These are phyloP conservation scores for Monosporascus sp. DNA, from an alignment of 2,329 filamentous ascomycete species.

Conservation along the genomic window DNA sequence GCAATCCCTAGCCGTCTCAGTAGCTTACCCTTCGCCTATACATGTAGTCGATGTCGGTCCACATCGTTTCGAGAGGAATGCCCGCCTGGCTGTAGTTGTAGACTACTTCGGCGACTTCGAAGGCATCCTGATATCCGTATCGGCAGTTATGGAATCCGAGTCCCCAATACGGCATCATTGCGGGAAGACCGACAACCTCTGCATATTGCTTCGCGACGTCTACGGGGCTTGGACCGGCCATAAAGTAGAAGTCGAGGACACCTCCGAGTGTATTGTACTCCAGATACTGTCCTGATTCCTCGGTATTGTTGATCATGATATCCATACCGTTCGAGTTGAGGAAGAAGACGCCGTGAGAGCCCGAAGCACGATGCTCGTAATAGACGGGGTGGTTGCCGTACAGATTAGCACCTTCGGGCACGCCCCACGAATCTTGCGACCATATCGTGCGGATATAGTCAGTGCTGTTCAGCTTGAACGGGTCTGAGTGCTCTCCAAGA, in stretches of 20 bases:
- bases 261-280: slow-evolving; percentile 79
- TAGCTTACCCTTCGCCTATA: slow-evolving; percentile 38
- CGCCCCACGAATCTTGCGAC: slow-evolving; percentile 60
- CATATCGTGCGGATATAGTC: slow-evolving; percentile 68
- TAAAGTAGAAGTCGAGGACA: slow-evolving; percentile 67
- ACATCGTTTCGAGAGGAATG: slow-evolving; percentile 67
- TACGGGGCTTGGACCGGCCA: slow-evolving; percentile 53
- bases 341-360: slow-evolving; percentile 63
- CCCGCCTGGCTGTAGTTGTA: slow-evolving; percentile 60
- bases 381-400: slow-evolving; percentile 75
- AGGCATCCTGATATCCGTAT: slow-evolving; percentile 62
- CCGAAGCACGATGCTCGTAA: slow-evolving; percentile 59
- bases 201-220: slow-evolving; percentile 57
- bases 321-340: slow-evolving; percentile 75
- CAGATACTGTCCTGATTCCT: slow-evolving; percentile 59
- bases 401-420: slow-evolving; percentile 59
- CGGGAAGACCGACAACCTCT: slow-evolving; percentile 49
- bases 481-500: slow-evolving; percentile 71
- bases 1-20: neutral
- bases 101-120: slow-evolving; percentile 61
- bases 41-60: slow-evolving; percentile 63
- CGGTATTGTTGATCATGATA: slow-evolving; percentile 63
- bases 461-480: slow-evolving; percentile 62
- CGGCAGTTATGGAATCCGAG: slow-evolving; percentile 59
- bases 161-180: slow-evolving; percentile 61